Base-by-base conservation (phyloP, 2,329 filamentous ascomycete genomes). In the Chaetomium globosum region DNA sequence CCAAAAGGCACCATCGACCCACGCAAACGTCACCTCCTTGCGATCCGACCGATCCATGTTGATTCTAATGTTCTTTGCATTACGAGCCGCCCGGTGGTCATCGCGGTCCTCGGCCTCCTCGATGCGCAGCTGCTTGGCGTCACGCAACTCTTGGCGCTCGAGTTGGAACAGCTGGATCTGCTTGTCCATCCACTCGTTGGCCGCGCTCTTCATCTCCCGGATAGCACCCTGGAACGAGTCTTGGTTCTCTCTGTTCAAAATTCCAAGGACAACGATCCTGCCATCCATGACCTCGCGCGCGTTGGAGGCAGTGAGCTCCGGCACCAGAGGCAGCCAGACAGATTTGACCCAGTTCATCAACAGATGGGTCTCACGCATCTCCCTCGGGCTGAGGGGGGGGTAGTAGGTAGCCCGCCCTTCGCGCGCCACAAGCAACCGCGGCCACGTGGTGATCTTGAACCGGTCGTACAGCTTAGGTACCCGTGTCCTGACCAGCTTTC, bases 1-100 rank as follows among this genome's bases (percentile, higher is more conserved):
- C 95, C 95, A 99, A 77, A 98, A 98, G 8, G 92, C 86, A 59
- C 93, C 93, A 75, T 99, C 95, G 13, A 98, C 92, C 95, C 95
- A 99, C 13, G 95, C 95, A 77, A 99, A 99, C 9, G 87, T 87
- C 51, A 98, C 93, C 75, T 96, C 91, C 77, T 94, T 96, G 71
- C 89, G 89, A 74, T 93, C 88, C 60, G 92, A 86, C 74, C 90
- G 90, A 72, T 94, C 90, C 87, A 97, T 96, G 72, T 93, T 91
- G 75, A 99, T 93, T 36, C 89, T 88, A 74, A 96, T 96, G 69
- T 87, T 89, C 83, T 99, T 99, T 43, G 95, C 96, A 52, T 90
- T 85, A 46, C 92, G 85, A 65, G 97, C 79, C 12, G 92, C 94
- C 59, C 93, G 88, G 77, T 97, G 89, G 75, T 99, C 95, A 72